Evolutionary conservation across 2,329 filamentous ascomycete species (phyloP).

Genomic region (Trichoderma gracile): DNA sequence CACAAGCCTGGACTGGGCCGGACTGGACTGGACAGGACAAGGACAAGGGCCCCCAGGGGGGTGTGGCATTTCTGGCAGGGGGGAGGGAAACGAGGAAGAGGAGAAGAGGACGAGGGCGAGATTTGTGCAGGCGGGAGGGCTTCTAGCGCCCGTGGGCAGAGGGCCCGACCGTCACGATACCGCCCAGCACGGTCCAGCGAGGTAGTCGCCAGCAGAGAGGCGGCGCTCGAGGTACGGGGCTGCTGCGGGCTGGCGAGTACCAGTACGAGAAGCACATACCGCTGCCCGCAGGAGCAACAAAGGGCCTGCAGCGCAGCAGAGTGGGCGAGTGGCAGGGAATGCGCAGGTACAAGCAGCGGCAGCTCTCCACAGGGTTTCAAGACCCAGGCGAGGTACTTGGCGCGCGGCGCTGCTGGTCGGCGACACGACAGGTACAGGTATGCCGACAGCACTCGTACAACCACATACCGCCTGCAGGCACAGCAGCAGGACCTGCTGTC

Average conservation of each 20-base stretch:
- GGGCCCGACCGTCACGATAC: constrained; percentile 7
- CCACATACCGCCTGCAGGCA: no score
- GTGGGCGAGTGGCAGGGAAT: constrained; percentile 1
- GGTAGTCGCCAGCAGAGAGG: neutral
- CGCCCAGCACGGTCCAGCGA: neutral
- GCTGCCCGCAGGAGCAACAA: no score
- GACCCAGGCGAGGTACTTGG: neutral
- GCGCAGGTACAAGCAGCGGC: constrained; percentile 9
- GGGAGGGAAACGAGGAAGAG: constrained; percentile 22
- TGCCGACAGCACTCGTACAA: no score
- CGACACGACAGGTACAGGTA: no score
- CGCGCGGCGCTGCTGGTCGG: neutral
- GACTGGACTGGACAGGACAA: no score
- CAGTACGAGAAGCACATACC: neutral
- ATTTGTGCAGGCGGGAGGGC: constrained; percentile 5
- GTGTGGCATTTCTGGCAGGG: constrained; percentile 26
- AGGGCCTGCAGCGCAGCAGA: no score
- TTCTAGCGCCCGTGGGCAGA: constrained; percentile 15
- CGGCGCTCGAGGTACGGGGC: constrained; percentile 7
- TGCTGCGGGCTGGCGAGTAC: neutral
- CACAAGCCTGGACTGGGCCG: no score
- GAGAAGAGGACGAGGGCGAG: constrained; percentile 26
- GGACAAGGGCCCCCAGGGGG: constrained; percentile 28
- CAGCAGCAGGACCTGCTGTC: no score
- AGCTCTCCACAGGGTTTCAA: constrained; percentile 19